These are phyloP conservation scores for Vanderwaltozyma yarrowii DNA, from an alignment of 805 yeast species.

Conservation along the genomic window DNA sequence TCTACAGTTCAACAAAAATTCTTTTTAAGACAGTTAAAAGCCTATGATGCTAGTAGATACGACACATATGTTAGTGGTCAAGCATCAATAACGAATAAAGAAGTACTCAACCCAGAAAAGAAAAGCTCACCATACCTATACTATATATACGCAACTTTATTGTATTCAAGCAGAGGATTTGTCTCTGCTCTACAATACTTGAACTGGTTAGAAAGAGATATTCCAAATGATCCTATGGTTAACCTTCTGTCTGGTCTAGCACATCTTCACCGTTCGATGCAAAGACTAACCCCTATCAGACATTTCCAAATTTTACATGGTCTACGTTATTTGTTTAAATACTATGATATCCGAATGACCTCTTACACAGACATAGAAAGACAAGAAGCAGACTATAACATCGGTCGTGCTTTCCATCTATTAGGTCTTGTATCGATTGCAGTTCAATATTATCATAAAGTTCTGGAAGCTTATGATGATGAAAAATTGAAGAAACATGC, in stretches of 20 bases:
- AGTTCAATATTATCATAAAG: constrained; percentile 59
- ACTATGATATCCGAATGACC: constrained; percentile 42
- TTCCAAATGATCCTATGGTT: constrained; percentile 69
- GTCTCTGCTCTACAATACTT: constrained; percentile 74
- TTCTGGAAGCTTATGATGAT: constrained; percentile 42
- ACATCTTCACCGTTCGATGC: constrained; percentile 85
- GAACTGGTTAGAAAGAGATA: constrained; percentile 55
- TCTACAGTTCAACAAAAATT: constrained; percentile 83
- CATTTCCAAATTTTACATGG: constrained; percentile 87
- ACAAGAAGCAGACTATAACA: constrained; percentile 74
- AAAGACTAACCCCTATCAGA: constrained; percentile 74
- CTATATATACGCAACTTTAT: constrained; percentile 67
- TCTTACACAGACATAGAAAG: constrained; percentile 32
- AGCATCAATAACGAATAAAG: constrained; percentile 56
- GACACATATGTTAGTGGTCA: constrained; percentile 59
- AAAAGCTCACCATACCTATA: constrained; percentile 56
- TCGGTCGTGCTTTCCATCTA: constrained; percentile 79
- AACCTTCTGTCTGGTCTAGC: constrained; percentile 67
- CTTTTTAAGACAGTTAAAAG: constrained; percentile 80
- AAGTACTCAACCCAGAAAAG: constrained; percentile 33
- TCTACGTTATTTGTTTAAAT: constrained; percentile 64
- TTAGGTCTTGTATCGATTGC: constrained; percentile 73
- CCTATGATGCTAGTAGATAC: constrained; percentile 60
- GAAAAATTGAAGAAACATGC: constrained; percentile 65
- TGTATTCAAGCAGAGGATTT: constrained; percentile 75